A percentile compares a stretch with the other conserved stretches of the same genome.
phyloP scores from a whole-genome alignment of 2,329 filamentous ascomycete species.

The Phoma sp. region DNA sequence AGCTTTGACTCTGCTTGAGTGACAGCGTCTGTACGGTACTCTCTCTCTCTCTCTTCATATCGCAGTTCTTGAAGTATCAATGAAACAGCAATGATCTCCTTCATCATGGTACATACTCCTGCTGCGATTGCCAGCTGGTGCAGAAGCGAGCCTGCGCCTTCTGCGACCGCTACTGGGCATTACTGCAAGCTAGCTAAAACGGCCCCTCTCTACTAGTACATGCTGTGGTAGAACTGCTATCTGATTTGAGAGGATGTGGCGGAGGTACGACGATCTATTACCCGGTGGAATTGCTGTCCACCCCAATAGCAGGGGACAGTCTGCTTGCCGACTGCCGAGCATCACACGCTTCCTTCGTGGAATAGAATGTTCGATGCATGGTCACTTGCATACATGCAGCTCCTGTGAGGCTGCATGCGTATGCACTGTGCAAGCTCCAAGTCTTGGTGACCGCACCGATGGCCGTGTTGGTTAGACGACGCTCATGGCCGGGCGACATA shows the following conservation, averaged over 20 bases:
- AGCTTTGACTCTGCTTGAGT: too few species aligned
- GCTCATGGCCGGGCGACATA: not conserved
- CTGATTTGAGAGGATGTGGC: not conserved
- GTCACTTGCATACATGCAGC: not conserved
- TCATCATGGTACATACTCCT: not conserved
- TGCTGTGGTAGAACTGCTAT: not conserved
- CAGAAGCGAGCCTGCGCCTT: not conserved
- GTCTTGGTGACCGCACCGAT: not conserved
- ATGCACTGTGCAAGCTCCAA: not conserved
- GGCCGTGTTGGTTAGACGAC: not conserved
- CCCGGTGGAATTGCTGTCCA: conserved; percentile 4
- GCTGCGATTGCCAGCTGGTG: not conserved
- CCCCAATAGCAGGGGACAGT: not conserved
- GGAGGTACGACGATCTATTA: not conserved
- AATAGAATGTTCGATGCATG: conserved; percentile 6
- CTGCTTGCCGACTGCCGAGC: conserved; percentile 1
- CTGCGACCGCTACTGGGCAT: not conserved
- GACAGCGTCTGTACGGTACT: too few species aligned
- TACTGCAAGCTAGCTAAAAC: too few species aligned
- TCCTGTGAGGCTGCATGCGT: not conserved
- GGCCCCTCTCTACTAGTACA: not conserved
- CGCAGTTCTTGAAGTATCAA: too few species aligned
- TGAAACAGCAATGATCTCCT: too few species aligned
- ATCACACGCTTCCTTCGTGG: not conserved
- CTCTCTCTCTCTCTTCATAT: too few species aligned